Conservation (phyloP, 148 eudicot species). For the Cornus controversa region DNA sequence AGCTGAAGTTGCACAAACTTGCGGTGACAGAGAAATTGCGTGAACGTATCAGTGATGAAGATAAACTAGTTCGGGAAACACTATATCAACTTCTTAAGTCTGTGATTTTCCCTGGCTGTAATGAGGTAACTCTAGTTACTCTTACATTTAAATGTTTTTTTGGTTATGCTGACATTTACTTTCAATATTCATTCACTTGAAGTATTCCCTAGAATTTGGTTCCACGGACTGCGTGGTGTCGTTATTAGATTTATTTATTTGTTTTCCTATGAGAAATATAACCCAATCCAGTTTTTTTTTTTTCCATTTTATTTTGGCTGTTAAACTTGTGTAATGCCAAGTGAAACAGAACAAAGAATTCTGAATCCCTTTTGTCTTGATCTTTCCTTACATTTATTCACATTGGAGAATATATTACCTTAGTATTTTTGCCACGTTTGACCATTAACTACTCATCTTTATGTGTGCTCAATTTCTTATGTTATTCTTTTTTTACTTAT, state of each 20-base stretch:
- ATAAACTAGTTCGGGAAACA: conserved; percentile 80
- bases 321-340: no score
- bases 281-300: no score
- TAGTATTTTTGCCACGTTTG: neutral
- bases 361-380: no score
- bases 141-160: conserved; percentile 1
- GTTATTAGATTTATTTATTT: no score
- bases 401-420: neutral
- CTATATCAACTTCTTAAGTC: conserved; percentile 79
- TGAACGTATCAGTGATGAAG: conserved; percentile 91
- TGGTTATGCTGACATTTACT: neutral
- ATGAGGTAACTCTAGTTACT: conserved; percentile 49
- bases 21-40: conserved; percentile 86
- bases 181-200: conserved; percentile 7
- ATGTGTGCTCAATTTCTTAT: no score
- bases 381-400: neutral
- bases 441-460: no score
- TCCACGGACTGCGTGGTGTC: no score
- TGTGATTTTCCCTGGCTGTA: conserved; percentile 73
- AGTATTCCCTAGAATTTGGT: neutral
- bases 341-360: no score
- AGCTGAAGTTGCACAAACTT: conserved; percentile 77
- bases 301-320: no score
- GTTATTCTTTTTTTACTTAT: no score
- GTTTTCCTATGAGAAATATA: no score